Evolutionary conservation across 176 grass and related monocot species (phyloP).

Genomic region (Oryza glumipatula): DNA sequence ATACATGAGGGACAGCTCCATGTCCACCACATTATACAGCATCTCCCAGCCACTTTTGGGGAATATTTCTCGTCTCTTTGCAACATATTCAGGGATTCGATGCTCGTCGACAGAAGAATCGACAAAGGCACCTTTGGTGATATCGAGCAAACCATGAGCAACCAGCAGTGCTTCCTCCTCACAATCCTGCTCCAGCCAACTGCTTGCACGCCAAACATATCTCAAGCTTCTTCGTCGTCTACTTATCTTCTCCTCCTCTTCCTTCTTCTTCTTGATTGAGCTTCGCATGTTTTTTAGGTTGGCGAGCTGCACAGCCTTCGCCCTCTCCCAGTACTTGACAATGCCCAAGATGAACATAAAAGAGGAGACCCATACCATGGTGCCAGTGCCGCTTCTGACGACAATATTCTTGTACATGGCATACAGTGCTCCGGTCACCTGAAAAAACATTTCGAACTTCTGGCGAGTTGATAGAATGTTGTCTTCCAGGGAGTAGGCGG

Average conservation of each 20-base stretch:
- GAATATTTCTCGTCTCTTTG: not conserved
- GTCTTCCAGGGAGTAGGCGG: slow-evolving; percentile 42
- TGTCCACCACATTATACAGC: not conserved
- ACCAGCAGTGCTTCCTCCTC: not conserved
- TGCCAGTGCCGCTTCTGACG: not conserved
- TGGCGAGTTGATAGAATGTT: slow-evolving; percentile 30
- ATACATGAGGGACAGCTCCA: not conserved
- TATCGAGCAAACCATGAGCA: not conserved
- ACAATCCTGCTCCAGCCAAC: not conserved
- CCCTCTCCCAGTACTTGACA: slow-evolving; percentile 25
- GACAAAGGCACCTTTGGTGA: not conserved
- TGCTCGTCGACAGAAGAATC: not conserved
- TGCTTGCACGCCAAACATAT: not conserved
- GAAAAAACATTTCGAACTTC: not conserved
- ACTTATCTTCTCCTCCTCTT: no score
- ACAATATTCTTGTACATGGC: not conserved
- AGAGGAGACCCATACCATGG: not conserved
- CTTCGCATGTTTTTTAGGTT: not conserved
- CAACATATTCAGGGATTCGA: not conserved
- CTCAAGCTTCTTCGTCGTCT: not conserved
- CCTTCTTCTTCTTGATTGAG: not conserved
- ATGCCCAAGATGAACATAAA: not conserved
- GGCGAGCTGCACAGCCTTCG: not conserved
- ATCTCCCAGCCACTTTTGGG: not conserved
- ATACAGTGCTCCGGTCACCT: not conserved